Base-by-base conservation (phyloP, 768 basidiomycete species). In the Crassisporium funariophilum region DNA sequence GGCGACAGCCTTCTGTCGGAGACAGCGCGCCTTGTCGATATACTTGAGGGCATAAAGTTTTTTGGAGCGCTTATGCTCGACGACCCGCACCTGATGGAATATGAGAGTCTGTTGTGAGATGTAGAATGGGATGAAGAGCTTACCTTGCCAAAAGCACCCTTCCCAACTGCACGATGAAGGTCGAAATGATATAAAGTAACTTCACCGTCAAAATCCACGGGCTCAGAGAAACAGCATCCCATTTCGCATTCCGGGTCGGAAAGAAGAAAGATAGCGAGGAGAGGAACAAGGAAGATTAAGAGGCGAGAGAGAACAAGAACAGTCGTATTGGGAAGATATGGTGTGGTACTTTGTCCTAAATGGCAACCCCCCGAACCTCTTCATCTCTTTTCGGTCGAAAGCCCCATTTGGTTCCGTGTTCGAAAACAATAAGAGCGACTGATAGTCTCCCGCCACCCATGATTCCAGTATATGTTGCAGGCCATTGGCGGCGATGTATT, bases 111-210 rank as follows among this genome's bases (percentile, higher is more conserved):
- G 34, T 19, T 36, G 27, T 27, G 35, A 43, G 39, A 35, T 8
- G 8, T 53, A 31, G 21, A 51, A 35, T 29, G 44, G 36, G 41
- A 49, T 24, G 23, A 24, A 41, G 20, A 31, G 65, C 77, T 25
- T 42, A 94, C 95, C 84, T 98, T 98, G 66, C 95, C 95, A 74
- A 98, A 99, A 19, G 95, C 93, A 35, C 97, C 95, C 67, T 93
- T 97, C 34, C 97, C 97, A 11, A 98, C 91, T 16, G 90, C 91
- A 38, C 94, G 82, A 63, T 97, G 86, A 37, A 99, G 86, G 64
- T 95, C 91, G 62, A 98, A 99, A 72, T 98, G 95, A 71, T 88
- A 98, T 39, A 99, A 85, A 63, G 83, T 91, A 67, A 87, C 82
- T 60, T 93, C 90, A 37, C 78, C 75, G 53, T 89, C 84, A 66